Evolutionary conservation across 257 asterid species (phyloP), one percentile per base, ranked within the genome.

Genomic region (Fraxinus excelsior): DNA sequence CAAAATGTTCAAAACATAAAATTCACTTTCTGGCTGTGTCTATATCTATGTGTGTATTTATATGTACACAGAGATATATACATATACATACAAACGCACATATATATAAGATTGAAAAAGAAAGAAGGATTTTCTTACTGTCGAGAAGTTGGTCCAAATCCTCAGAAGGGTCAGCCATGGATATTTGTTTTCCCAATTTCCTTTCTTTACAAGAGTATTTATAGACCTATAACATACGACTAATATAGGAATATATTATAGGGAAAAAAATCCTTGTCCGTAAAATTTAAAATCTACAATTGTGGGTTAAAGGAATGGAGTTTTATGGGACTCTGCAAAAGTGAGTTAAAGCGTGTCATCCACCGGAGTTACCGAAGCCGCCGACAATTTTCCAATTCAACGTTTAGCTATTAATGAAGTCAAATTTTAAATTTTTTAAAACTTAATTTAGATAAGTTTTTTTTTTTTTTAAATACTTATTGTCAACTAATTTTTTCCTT

Each of bases 121-220:
- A 51, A 31, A 58, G 0, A 4, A 23, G 72, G 66, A 9, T 66
- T 34, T 18, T 69, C 96, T 89, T 85, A 96, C 99, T 93, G 85
- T 96, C 97, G 40, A 96, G 97, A 73, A 96, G 97, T 80, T 87
- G 91, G 86, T 96, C 99, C 78, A 96, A 88, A 79, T 93, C 98
- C 74, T 96, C 97, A 75, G 93, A 83, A 80, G 87, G 88, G 46
- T 87, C 94, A 16, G 94, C 97, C 98, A 93, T 93, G 80, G 82
- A 77, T 58, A 77, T 74, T 26, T 16, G 70, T 13, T 26, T 40
- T n/a, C n/a, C 64, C 42, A 66, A 12, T 35, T 58, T 64, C 38
- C 18, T 37, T 25, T 67, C 34, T 26, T 2, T 13, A 35, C 35
- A 10, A 2, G 70, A 31, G 58, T 25, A 28, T 11, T 37, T 37